Percentiles rank a stretch among this genome's conserved stretches.
phyloP scores from a whole-genome alignment of 306 rosid genomes.

The Prunus armeniaca region DNA sequence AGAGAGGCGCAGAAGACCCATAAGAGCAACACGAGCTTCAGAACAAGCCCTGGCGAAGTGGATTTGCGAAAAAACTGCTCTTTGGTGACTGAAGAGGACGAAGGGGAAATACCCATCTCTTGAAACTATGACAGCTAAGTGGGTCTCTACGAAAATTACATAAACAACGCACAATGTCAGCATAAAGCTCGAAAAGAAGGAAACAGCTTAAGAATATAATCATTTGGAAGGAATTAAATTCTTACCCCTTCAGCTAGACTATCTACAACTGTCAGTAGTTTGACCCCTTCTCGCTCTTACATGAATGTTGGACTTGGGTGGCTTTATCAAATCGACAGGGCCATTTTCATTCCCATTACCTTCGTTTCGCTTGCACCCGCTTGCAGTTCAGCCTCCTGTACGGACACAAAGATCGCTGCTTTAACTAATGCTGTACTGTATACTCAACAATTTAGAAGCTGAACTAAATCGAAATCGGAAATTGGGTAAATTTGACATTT shows the following conservation, averaged over 20 bases:
- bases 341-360: conserved; percentile 36
- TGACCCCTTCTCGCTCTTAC: conserved; percentile 92
- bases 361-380: conserved; percentile 24
- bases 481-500: conserved; percentile 2
- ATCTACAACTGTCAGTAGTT: conserved; percentile 79
- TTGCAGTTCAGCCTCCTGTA: conserved; percentile 43
- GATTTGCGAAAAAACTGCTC: conserved; percentile 25
- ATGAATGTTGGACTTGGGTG: conserved; percentile 78
- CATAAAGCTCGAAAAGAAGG: not conserved
- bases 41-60: conserved; percentile 11
- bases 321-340: conserved; percentile 29
- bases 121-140: conserved; percentile 13
- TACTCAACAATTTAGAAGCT: not conserved
- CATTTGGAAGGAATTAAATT: not conserved
- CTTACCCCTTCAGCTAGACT: conserved; percentile 73
- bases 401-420: not conserved
- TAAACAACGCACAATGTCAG: not conserved
- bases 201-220: not conserved
- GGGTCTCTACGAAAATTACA: conserved; percentile 1
- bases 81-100: conserved; percentile 40
- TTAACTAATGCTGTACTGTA: not conserved
- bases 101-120: conserved; percentile 59
- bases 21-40: conserved; percentile 26
- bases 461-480: not conserved
- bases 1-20: conserved; percentile 11